Percentiles rank a stretch among this genome's conserved stretches.
Conservation (phyloP, 1,139 yeast species). For the Hyphopichia burtonii region DNA sequence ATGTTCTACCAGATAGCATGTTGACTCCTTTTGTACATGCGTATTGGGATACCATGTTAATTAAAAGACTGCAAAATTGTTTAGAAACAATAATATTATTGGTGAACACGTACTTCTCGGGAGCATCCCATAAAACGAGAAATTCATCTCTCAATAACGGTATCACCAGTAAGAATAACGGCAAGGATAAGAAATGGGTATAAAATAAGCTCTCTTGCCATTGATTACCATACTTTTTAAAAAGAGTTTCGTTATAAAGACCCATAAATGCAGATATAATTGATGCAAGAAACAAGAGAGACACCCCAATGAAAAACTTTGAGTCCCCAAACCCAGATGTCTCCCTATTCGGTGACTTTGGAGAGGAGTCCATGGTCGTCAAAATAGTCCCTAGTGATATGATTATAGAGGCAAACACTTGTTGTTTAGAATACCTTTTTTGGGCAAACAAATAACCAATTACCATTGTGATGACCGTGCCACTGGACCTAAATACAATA, state of each 20-base stretch:
- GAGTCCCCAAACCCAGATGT: conserved; percentile 3
- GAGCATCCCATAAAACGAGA: conserved; percentile 9
- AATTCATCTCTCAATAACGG: conserved; percentile 16
- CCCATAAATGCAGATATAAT: conserved; percentile 55
- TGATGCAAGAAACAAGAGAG: conserved; percentile 45
- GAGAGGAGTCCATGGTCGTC: conserved; percentile 35
- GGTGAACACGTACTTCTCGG: not conserved
- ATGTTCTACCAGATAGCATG: conserved; percentile 52
- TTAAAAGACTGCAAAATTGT: conserved; percentile 23
- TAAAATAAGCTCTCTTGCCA: conserved; percentile 70
- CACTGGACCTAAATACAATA: conserved; percentile 64
- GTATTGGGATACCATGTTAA: conserved; percentile 61
- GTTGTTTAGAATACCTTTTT: conserved; percentile 45
- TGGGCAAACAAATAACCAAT: conserved; percentile 50
- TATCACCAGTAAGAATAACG: conserved; percentile 45
- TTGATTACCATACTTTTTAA: conserved; percentile 48
- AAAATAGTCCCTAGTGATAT: conserved; percentile 58
- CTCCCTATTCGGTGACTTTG: not conserved
- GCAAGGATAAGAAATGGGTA: conserved; percentile 56
- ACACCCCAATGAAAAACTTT: conserved; percentile 40
- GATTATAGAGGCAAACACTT: conserved; percentile 50
- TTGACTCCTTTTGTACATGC: conserved; percentile 70
- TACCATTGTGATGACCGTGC: conserved; percentile 61
- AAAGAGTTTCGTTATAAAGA: conserved; percentile 52
- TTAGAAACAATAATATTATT: conserved; percentile 7